phyloP scores from a whole-genome alignment of 768 basidiomycete genomes.

The Leccinellum luteum region DNA sequence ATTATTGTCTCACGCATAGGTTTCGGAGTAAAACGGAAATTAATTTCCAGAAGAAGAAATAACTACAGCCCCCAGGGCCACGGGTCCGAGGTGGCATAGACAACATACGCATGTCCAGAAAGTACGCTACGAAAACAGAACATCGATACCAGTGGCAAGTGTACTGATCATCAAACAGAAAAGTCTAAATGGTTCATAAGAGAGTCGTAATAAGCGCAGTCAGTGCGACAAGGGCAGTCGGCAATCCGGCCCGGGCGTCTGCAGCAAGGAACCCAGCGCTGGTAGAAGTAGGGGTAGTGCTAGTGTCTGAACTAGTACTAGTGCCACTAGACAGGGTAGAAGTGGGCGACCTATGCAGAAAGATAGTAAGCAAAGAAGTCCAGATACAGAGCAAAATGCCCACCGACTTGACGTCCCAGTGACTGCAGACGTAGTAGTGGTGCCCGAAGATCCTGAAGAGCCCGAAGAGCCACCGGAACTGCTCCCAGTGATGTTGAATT shows the following conservation, averaged over 20 bases:
- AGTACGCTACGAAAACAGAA: background rate
- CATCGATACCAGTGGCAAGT: background rate
- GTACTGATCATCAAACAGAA: background rate
- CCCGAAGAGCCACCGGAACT: constrained; percentile 17
- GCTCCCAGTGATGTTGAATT: constrained; percentile 50
- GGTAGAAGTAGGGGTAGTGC: constrained; percentile 25
- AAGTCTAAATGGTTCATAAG: constrained; percentile 13
- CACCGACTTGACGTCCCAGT: constrained; percentile 5
- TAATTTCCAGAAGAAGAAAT: background rate
- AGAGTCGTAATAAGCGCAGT: constrained; percentile 30
- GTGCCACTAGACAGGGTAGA: constrained; percentile 18
- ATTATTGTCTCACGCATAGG: background rate
- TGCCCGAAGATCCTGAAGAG: constrained; percentile 7
- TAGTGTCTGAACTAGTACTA: constrained; percentile 26
- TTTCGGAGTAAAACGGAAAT: background rate
- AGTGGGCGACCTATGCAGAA: constrained; percentile 8
- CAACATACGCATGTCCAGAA: background rate
- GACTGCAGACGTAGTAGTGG: constrained; percentile 5
- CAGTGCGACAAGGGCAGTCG: constrained; percentile 36
- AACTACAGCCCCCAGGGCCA: background rate
- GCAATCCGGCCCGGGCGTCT: constrained; percentile 30
- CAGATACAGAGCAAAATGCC: background rate
- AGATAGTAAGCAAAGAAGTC: background rate
- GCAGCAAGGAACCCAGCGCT: constrained; percentile 32
- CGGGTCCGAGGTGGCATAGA: background rate